Base-by-base conservation (phyloP, 306 rosid genomes). In the Benincasa hispida region DNA sequence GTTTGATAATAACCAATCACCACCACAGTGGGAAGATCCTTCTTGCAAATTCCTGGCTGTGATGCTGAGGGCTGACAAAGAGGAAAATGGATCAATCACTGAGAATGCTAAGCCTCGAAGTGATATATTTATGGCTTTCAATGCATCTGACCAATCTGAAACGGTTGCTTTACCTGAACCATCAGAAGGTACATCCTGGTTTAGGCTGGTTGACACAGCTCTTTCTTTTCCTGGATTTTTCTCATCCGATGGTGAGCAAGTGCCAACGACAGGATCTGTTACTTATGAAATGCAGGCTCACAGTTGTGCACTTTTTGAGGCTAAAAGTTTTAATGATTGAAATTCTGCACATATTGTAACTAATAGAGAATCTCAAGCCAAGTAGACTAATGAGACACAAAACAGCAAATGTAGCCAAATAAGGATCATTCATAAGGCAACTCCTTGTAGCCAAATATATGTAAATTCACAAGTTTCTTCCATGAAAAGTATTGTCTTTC, bases 211-310 rank as follows among this genome's bases (percentile, higher is more conserved):
- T 5, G 96, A 94, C 75, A 94, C 98, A 0, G 87, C 93, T 76
- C 97, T 90, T 79, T 92, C 92, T 48, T 91, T 85, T 80, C 97
- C 98, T 0, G 95, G 87, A 14, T 91, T 91, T 82, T 90, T 94
- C 88, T 88, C 82, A 0, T 66, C 51, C 54, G 67, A 51, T 24
- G 93, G 93, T 4, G 87, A 87, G 82, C 63, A 80, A 5, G 83
- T 91, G 87, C 76, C 82, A 74, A 73, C 14, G 30, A 56, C 58
- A 24, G 89, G 80, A 35, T 76, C 79, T 24, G 56, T 67, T 81
- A 59, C 88, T 47, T 91, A 89, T 22, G 74, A 77, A 75, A 83
- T 87, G 91, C 87, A 84, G 86, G 70, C 97, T 72, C 83, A 78
- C 66, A 94, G 95, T 82, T 90, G 95, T 83, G 81, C 85, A 79